These are phyloP conservation scores for Malassezia sympodialis DNA, from an alignment of 1,284 basidiomycete genomes.

Conservation along the genomic window DNA sequence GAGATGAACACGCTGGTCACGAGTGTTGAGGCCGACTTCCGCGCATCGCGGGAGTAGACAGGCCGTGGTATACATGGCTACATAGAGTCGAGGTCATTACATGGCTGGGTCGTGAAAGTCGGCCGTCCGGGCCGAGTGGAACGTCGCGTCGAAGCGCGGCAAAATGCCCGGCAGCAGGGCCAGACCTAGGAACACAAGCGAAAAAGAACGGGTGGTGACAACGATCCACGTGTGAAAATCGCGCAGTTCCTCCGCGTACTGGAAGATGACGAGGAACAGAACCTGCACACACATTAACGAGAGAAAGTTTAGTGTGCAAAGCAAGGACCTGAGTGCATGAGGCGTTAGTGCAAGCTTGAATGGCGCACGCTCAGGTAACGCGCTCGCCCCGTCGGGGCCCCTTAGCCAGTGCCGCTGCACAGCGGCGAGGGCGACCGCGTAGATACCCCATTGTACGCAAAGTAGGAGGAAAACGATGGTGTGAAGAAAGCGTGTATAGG, in stretches of 20 bases:
- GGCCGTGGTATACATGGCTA: neutral
- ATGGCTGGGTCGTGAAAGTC: neutral
- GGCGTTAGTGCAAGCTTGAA: neutral
- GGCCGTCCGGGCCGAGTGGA: neutral
- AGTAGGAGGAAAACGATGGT: conserved; percentile 1
- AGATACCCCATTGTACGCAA: conserved; percentile 6
- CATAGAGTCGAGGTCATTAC: neutral
- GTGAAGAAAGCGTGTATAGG: neutral
- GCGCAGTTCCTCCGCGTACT: conserved; percentile 4
- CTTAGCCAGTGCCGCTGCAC: neutral
- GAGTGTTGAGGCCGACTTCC: conserved; percentile 81
- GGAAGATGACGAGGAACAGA: conserved; percentile 2
- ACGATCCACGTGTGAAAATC: conserved; percentile 9
- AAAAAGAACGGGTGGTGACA: neutral
- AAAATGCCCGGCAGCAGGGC: neutral
- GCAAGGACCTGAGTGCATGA: neutral
- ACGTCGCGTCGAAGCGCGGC: neutral
- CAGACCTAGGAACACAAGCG: conserved; percentile 1
- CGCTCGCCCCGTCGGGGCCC: neutral
- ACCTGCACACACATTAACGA: neutral
- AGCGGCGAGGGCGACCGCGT: neutral
- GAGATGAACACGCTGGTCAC: conserved; percentile 82
- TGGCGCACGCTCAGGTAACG: neutral
- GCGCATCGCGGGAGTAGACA: conserved; percentile 47
- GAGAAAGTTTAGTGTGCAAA: neutral